Evolutionary conservation across 1,284 basidiomycete genomes (phyloP).

Genomic region (Apiotrichum mycotoxinovorans): DNA sequence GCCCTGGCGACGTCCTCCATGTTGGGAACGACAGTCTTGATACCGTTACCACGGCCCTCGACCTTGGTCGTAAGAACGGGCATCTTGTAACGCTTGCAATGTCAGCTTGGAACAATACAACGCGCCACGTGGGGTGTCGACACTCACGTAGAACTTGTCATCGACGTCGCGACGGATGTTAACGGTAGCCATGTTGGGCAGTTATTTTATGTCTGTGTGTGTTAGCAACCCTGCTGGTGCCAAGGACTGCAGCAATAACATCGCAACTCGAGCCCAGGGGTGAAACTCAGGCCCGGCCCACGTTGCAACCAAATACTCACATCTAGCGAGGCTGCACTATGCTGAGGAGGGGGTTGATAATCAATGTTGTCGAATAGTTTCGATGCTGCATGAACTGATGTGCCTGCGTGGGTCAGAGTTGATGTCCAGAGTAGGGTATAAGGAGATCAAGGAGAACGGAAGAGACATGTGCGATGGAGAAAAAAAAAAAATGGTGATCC

Average conservation of each 20-base stretch:
- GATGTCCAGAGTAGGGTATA: too few relatives aligned
- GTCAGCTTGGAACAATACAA: constrained; percentile 2
- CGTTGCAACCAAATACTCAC: constrained; percentile 15
- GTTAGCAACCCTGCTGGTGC: background rate
- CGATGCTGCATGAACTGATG: constrained; percentile 28
- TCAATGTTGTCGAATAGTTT: constrained; percentile 5
- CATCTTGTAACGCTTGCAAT: constrained; percentile 61
- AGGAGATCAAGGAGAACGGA: too few relatives aligned
- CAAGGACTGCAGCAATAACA: background rate
- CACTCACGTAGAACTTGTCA: constrained; percentile 57
- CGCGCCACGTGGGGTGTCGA: background rate
- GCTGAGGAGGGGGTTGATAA: constrained; percentile 3
- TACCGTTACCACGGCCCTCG: constrained; percentile 98
- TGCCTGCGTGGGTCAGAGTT: constrained; percentile 12
- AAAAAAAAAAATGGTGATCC: too few relatives aligned
- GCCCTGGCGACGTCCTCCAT: constrained; percentile 98
- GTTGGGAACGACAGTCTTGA: constrained; percentile 98
- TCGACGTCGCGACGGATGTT: constrained; percentile 99
- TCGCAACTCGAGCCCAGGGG: background rate
- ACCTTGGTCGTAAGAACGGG: constrained; percentile 93
- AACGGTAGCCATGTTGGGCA: constrained; percentile 74
- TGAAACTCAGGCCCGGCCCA: background rate
- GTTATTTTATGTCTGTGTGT: constrained; percentile 17
- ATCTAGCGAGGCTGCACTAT: constrained; percentile 20
- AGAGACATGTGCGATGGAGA: too few relatives aligned